Evolutionary conservation across 2,329 filamentous ascomycete genomes (phyloP).

Genomic region (Ophiocordyceps camponoti-rufipedis): DNA sequence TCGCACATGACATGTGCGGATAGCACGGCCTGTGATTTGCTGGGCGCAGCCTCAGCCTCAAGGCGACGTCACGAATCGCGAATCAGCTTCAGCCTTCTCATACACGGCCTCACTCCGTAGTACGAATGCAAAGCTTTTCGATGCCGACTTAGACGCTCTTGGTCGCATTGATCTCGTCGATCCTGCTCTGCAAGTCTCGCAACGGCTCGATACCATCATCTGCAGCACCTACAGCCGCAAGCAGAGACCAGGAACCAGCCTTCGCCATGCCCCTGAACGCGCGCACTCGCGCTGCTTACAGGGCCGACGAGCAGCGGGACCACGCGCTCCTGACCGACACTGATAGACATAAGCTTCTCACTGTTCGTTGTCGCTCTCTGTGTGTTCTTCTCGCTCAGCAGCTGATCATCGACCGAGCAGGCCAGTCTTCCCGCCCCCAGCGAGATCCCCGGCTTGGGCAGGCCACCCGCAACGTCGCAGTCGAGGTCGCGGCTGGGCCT

Average conservation of each 20-base stretch:
- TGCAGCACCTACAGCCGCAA: not conserved
- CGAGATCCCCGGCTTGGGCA: slow-evolving; percentile 11
- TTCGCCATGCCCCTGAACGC: slow-evolving; percentile 16
- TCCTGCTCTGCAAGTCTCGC: not conserved
- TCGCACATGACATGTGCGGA: not conserved
- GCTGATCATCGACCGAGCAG: slow-evolving; percentile 9
- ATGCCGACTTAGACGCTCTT: not conserved
- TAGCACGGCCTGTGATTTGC: not conserved
- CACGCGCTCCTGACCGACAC: slow-evolving; percentile 17
- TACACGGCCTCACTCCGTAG: too few species aligned
- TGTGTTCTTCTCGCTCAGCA: slow-evolving; percentile 1
- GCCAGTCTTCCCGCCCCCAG: slow-evolving; percentile 17
- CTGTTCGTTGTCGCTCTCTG: slow-evolving; percentile 8
- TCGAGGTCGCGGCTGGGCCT: slow-evolving; percentile 31
- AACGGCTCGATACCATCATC: not conserved
- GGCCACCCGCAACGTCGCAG: slow-evolving; percentile 8
- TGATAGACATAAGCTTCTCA: slow-evolving; percentile 18
- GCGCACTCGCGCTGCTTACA: slow-evolving; percentile 19
- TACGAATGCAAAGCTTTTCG: not conserved
- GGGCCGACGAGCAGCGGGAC: slow-evolving; percentile 17
- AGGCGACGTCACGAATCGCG: not conserved
- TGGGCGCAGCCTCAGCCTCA: not conserved
- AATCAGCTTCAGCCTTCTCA: not conserved
- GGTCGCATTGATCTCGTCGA: not conserved
- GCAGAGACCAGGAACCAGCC: not conserved